Conservation (phyloP, 2,329 filamentous ascomycete species). For the Cercospora sp. region DNA sequence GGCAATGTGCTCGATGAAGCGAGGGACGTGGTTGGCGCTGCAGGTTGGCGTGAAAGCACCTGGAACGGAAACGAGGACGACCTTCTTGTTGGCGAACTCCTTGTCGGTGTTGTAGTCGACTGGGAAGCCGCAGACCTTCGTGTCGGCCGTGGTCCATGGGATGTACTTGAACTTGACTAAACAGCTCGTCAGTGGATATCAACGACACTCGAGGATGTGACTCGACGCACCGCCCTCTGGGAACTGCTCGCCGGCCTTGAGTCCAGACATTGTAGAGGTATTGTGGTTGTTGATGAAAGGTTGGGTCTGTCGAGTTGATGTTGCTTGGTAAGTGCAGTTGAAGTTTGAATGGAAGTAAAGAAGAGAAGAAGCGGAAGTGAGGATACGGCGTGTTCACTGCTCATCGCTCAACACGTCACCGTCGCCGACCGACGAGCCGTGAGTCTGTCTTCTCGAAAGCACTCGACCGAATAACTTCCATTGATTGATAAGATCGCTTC, state of each 20-base stretch:
- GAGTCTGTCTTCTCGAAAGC: neutral
- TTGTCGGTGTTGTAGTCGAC: slow-evolving; percentile 24
- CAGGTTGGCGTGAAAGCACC: slow-evolving; percentile 29
- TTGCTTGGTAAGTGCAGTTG: neutral
- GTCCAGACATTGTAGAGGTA: slow-evolving; percentile 16
- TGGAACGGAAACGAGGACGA: slow-evolving; percentile 27
- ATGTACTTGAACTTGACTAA: slow-evolving; percentile 31
- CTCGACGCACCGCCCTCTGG: slow-evolving; percentile 23
- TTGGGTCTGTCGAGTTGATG: neutral
- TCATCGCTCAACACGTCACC: neutral
- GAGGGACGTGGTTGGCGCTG: slow-evolving; percentile 27
- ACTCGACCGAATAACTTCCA: slow-evolving; percentile 1
- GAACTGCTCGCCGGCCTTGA: slow-evolving; percentile 27
- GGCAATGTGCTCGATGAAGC: slow-evolving; percentile 24
- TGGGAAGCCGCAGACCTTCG: slow-evolving; percentile 27
- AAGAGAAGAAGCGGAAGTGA: slow-evolving; percentile 2
- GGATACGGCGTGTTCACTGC: neutral
- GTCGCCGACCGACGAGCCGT: neutral
- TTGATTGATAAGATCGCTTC: neutral
- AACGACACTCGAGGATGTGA: neutral
- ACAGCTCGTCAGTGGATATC: slow-evolving; percentile 3
- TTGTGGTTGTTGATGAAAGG: neutral
- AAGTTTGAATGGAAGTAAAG: neutral
- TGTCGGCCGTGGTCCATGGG: slow-evolving; percentile 26
- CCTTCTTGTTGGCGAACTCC: slow-evolving; percentile 28